Evolutionary conservation across 129 eudicot species (phyloP), one percentile per base, ranked within the genome.

Genomic region (Solidago caesia): DNA sequence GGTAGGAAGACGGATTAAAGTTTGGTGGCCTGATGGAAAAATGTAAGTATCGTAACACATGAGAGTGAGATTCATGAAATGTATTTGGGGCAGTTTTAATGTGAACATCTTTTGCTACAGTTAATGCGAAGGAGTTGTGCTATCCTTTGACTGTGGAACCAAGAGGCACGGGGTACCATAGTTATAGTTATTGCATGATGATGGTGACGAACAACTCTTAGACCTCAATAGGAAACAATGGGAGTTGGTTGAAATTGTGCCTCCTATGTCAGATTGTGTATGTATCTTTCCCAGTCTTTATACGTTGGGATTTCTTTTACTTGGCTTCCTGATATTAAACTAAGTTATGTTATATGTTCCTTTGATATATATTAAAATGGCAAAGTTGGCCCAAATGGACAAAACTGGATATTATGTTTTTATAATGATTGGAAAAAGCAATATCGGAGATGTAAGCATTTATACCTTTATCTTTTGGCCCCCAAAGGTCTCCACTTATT

Each of bases 1-100:
- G 77, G 88, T 88, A 67, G 87, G 89, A 52, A 58, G 73, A 66
- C 80, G 78, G 71, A 81, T 85, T 59, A 84, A 83, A 58, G 94
- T 88, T 65, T 88, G 88, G 94, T 88, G 90, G 39, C 39, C 39
- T 33, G 39, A 33, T 33, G 39, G 39, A 1, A 33, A 33, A 33
- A 33, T 33, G 39, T 33, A 51, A 51, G 15, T 51, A 13, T 51
- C 57, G 12, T 51, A 51, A 4, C 1, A 12, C 57, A 10, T 51
- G 14, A 51, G 57, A 51, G 57, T 51, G 16, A 51, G 57, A 51
- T 51, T 51, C 5, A 13, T 51, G 15, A 13, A 3, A 3, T 2
- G 12, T 48, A 10, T 51, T 2, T 51, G 57, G 57, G 57, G 57
- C 57, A 3, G n/a, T 51, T 12, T 21, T 4, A 51, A 51, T 11